Evolutionary conservation across 2,329 filamentous ascomycete genomes (phyloP), one percentile per base, ranked within the genome.

Genomic region (Monilinia fructigena): DNA sequence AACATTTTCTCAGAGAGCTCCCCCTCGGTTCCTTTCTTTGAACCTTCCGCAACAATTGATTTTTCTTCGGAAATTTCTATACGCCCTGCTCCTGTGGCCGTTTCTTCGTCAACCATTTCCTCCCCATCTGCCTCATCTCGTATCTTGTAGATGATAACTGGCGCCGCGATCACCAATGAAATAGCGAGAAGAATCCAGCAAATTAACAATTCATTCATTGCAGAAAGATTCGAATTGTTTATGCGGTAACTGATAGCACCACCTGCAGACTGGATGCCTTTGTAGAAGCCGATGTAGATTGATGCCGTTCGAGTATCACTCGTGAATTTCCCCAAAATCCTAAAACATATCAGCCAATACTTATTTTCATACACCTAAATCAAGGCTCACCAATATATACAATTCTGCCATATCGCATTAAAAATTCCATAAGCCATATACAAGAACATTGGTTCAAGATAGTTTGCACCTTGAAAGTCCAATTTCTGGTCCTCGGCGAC

Each of bases 401-500:
- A 88, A 0, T 92, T 93, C 80, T 97, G 93, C 88, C 92, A 97
- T 65, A 88, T 86, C 48, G 93, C 91, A 76, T 97, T 93, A 73
- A 88, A 93, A 77, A 94, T 89, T 54, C 92, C 92, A 76, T 93
- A 95, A 77, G 93, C 92, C 74, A 96, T 91, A 80, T 92, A 95
- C 62, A 96, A 79, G 76, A 95, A 91, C 85, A 95, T 90, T n/a
- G 91, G 90, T 0, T 89, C 91, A 67, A 88, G 82, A 75, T 89
- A 94, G 66, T 85, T 85, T 45, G 81, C 78, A 66, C 86, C 81
- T 3, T 81, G 82, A 86, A 89, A 94, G 77, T 94, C 91, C 31
- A 64, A 26, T 31, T 67, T 64, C 5, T 64, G 23, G n/a, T 16
- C 48, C 28, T 47, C 52, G 4, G 23, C 11, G 20, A 35, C n/a